Conservation (phyloP, 176 grass and related monocot genomes). For the Cenchrus purpureus region DNA sequence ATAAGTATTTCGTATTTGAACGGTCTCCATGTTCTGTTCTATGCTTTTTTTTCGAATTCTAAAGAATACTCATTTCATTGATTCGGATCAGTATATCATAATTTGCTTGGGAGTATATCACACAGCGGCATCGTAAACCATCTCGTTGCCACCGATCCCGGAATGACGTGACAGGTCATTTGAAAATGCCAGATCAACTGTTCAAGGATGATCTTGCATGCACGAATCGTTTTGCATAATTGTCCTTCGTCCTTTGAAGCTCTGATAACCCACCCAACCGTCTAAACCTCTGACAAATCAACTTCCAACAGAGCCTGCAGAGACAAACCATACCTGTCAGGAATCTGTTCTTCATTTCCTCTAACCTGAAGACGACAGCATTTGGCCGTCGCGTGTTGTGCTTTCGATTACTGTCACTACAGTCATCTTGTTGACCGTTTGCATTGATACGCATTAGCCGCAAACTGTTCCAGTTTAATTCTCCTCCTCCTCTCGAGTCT, state of each 20-base stretch:
- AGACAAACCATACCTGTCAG: background rate
- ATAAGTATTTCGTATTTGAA: background rate
- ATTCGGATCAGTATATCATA: background rate
- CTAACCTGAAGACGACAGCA: background rate
- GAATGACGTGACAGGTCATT: background rate
- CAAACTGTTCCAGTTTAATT: background rate
- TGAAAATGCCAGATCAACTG: background rate
- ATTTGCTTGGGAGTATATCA: background rate
- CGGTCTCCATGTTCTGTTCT: no score
- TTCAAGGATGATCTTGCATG: background rate
- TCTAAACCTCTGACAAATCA: background rate
- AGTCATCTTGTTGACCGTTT: background rate
- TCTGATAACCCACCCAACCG: no score
- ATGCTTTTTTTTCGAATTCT: background rate
- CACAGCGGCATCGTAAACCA: background rate
- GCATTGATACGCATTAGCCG: background rate
- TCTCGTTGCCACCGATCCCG: constrained; percentile 4
- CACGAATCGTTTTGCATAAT: no score
- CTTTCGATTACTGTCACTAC: background rate
- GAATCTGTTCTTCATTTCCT: background rate
- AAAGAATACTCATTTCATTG: background rate
- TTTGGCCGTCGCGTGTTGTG: background rate
- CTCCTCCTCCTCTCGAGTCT: background rate
- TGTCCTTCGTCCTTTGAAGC: no score
- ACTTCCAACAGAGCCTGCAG: background rate